Evolutionary conservation across 352 stramenopile genomes (phyloP), one percentile per base, ranked within the genome.

Genomic region (Thalassiosira livingstoniorum): DNA sequence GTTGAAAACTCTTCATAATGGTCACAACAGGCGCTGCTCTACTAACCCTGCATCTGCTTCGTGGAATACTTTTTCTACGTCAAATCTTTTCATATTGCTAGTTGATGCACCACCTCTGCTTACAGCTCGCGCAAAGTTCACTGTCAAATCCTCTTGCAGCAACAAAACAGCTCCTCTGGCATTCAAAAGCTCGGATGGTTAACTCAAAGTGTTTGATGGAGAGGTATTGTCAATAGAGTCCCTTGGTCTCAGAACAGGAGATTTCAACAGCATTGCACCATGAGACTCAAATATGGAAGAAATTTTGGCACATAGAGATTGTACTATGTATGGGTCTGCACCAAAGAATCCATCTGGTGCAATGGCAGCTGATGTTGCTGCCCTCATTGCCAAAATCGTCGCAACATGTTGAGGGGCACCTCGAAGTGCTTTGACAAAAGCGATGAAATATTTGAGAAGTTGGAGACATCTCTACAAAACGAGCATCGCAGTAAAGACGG

Each of bases 31-130:
- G n/a, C 39, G 7, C 39, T 18, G 39, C n/a, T 39, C 2, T 35
- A 60, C 67, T 51, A 57, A 85, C 57, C 87, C 88, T 51, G 85
- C 72, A 61, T 91, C 73, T 60, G 85, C 89, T 58, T 91, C 90
- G 47, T 88, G 67, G 60, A 87, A 94, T 0, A 92, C 82, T 63
- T 76, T 88, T 31, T 68, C 72, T 68, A 94, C 88, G 35, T 90
- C 85, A 80, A 86, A 94, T 60, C 90, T 54, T 62, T 94, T 94
- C 2, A 93, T n/a, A 35, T 92, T 90, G n/a, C 75, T 87, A 34
- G 85, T 81, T 42, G 87, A 74, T 39, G 70, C 29, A 34, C 82
- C 76, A 62, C 86, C 86, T 61, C 90, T 75, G 21, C 78, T 83
- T n/a, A 94, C 77, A 39, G 87, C 75, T 57, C 90, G 77, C 4